phyloP scores from a whole-genome alignment of 108 stramenopile genomes.

The Stephanodiscus triporus region DNA sequence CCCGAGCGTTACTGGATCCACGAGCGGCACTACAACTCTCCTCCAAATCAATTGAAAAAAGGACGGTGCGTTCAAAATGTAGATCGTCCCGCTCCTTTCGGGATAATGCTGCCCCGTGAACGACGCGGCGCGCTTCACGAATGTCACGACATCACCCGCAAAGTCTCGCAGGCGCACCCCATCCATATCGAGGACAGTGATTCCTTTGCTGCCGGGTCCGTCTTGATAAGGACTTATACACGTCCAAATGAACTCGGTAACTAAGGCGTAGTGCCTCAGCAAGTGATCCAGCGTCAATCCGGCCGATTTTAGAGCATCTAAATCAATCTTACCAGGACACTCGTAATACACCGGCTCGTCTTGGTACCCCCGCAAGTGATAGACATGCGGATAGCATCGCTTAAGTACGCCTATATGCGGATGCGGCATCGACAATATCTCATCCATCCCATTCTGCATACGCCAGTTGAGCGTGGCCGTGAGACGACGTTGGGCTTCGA shows the following conservation, averaged over 20 bases:
- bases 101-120: constrained; percentile 78
- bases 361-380: constrained; percentile 59
- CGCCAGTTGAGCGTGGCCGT: constrained; percentile 71
- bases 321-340: constrained; percentile 67
- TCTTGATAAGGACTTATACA: constrained; percentile 63
- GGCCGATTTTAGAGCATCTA: constrained; percentile 55
- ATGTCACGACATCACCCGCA: constrained; percentile 76
- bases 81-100: constrained; percentile 67
- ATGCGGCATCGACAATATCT: constrained; percentile 56
- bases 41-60: constrained; percentile 73
- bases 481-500: constrained; percentile 64
- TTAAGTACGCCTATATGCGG: constrained; percentile 68
- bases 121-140: constrained; percentile 58
- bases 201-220: constrained; percentile 34
- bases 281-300: constrained; percentile 56
- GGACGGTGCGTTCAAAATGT: constrained; percentile 48
- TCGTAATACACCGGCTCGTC: constrained; percentile 74
- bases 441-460: constrained; percentile 62
- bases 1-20: constrained; percentile 63
- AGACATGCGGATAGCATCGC: constrained; percentile 71
- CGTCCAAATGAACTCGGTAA: constrained; percentile 80
- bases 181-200: constrained; percentile 74
- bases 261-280: constrained; percentile 74
- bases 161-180: constrained; percentile 78
- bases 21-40: constrained; percentile 61